These are phyloP conservation scores for Tilletia caries DNA, from an alignment of 1,284 basidiomycete genomes.

Conservation along the genomic window DNA sequence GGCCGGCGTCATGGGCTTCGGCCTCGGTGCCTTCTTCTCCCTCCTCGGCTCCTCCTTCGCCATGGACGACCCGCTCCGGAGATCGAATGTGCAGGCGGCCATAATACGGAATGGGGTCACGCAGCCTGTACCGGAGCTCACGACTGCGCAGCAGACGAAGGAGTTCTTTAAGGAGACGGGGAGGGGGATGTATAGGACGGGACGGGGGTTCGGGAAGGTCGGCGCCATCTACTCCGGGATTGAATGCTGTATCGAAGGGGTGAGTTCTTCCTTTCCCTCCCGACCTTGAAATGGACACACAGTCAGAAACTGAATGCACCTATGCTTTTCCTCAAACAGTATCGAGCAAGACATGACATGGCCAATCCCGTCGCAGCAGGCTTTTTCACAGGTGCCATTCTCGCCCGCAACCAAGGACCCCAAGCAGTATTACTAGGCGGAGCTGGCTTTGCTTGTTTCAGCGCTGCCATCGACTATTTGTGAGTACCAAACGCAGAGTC, in stretches of 20 bases:
- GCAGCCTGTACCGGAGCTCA: conserved; percentile 24
- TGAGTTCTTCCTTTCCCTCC: conserved; percentile 56
- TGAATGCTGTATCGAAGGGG: conserved; percentile 93
- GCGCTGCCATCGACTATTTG: conserved; percentile 50
- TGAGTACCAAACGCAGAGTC: conserved; percentile 16
- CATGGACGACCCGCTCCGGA: conserved; percentile 76
- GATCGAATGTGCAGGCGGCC: conserved; percentile 30
- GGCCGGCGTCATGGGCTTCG: conserved; percentile 75
- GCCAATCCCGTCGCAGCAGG: conserved; percentile 46
- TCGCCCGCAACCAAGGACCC: conserved; percentile 47
- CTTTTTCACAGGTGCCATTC: conserved; percentile 43
- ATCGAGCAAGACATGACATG: conserved; percentile 51
- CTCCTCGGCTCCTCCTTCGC: conserved; percentile 92
- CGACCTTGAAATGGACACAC: too few species aligned
- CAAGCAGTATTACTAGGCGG: conserved; percentile 48
- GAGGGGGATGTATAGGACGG: conserved; percentile 80
- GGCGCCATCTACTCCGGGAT: conserved; percentile 88
- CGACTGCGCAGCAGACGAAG: conserved; percentile 67
- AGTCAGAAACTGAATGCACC: too few species aligned
- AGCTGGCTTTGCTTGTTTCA: conserved; percentile 50
- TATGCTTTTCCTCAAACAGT: conserved; percentile 23
- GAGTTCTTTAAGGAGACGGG: conserved; percentile 94
- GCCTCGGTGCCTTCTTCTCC: conserved; percentile 88
- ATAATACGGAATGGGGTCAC: conserved; percentile 13
- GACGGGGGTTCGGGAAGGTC: conserved; percentile 91